Evolutionary conservation across 768 basidiomycete genomes (phyloP), one percentile per base, ranked within the genome.

Genomic region (Auricularia sp.): DNA sequence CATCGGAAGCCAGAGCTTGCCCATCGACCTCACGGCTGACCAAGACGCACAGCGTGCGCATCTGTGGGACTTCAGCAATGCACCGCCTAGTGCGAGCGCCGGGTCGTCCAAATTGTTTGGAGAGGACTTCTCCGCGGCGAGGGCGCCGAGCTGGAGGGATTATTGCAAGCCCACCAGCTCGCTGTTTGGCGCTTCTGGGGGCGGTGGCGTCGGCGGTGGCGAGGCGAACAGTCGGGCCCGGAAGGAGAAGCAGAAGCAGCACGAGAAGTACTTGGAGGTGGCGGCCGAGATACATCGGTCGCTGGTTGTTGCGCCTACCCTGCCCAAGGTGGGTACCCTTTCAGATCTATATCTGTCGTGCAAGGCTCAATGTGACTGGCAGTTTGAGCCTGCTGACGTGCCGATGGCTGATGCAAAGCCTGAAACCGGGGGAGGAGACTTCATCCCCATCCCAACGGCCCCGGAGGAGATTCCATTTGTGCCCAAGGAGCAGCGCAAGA

Each of bases 391-490:
- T n/a, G 36, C 64, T 61, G 61, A 39, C 29, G 61, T 51, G 3
- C 24, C 64, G 44, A 65, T 66, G 13, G 63, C 63, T 21, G 65
- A 62, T 36, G 54, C 66, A 5, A 56, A 62, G 2, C 61, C 39
- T 13, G 67, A 54, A 51, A 24, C 34, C 29, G 62, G 45, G 70
- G 62, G 54, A 67, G 64, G 70, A 51, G 54, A 65, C 39, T 10
- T 33, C 16, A 14, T 47, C 33, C 47, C 64, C 5, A 58, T 62
- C 6, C 63, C 67, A 1, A 67, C 68, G 1, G 70, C 69, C 42
- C 72, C 85, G 63, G 81, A 84, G 42, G 91, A 92, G 74, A 83
- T 94, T 6, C 85, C 92, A 1, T 95, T 87, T 68, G 80, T 95
- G 8, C 92, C 92, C 59, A 81, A 84, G 1, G 74, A 83, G 0